Conservation (phyloP, 257 asterid genomes). For the Gentiana dahurica region DNA sequence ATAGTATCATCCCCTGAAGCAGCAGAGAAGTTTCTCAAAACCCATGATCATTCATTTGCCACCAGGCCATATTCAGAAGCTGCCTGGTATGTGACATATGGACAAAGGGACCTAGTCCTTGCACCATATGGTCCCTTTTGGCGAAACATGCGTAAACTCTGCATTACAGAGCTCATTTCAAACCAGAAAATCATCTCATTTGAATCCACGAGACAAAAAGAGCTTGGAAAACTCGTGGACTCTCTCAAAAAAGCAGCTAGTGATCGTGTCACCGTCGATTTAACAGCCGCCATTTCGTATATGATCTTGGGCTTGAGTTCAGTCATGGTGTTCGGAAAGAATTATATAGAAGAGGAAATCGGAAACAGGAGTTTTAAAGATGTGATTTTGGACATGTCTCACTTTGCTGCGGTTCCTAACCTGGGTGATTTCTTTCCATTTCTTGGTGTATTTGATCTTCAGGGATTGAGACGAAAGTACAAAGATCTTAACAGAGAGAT, state of each 20-base stretch:
- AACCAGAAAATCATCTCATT: constrained; percentile 9
- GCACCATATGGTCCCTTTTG: constrained; percentile 11
- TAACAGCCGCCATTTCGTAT: constrained; percentile 6
- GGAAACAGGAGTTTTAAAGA: constrained; percentile 6
- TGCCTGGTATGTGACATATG: constrained; percentile 4
- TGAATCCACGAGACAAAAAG: constrained; percentile 11
- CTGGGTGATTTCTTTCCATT: constrained; percentile 13
- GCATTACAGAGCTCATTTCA: constrained; percentile 4
- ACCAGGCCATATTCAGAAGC: constrained; percentile 10
- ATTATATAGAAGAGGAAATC: constrained; percentile 6
- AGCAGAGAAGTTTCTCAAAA: constrained; percentile 9
- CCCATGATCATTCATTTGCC: constrained; percentile 11
- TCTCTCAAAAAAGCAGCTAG: constrained; percentile 3
- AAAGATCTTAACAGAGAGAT: constrained; percentile 1
- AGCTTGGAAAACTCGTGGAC: constrained; percentile 5
- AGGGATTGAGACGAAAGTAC: constrained; percentile 1
- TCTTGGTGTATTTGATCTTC: constrained; percentile 6
- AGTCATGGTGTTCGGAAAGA: not conserved
- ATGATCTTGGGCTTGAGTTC: constrained; percentile 7
- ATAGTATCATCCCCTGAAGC: constrained; percentile 11
- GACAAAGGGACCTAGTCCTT: constrained; percentile 2
- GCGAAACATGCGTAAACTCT: constrained; percentile 10
- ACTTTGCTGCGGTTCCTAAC: constrained; percentile 7
- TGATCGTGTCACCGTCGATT: constrained; percentile 6
- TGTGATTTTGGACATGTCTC: constrained; percentile 1